Percentiles rank a stretch among this genome's conserved stretches.
phyloP scores from a whole-genome alignment of 768 basidiomycete genomes.

The Tylopilus subfusipes region DNA sequence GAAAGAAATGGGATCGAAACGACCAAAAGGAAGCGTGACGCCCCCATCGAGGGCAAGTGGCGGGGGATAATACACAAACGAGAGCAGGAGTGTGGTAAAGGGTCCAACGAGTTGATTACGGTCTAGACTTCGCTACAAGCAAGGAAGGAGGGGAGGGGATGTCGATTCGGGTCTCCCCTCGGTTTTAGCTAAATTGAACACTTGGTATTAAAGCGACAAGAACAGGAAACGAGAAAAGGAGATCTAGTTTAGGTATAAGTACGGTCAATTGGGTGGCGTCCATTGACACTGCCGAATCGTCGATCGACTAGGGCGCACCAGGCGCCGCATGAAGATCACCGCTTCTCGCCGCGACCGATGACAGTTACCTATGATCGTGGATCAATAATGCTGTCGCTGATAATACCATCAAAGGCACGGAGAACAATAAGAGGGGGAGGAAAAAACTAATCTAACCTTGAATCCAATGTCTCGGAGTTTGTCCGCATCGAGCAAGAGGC shows the following conservation, averaged over 20 bases:
- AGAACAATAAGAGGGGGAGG: not conserved
- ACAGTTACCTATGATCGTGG: slow-evolving; percentile 43
- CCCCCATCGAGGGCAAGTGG: not conserved
- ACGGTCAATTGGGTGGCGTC: slow-evolving; percentile 10
- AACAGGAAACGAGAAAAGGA: not conserved
- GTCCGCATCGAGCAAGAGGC: slow-evolving; percentile 79
- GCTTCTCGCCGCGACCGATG: slow-evolving; percentile 53
- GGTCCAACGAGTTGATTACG: not conserved
- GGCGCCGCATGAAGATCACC: not conserved
- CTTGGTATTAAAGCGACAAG: not conserved
- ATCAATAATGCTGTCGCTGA: slow-evolving; percentile 6
- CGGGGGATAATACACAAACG: not conserved
- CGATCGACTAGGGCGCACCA: not conserved
- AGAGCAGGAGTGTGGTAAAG: too few species aligned
- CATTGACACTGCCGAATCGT: not conserved
- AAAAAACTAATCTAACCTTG: slow-evolving; percentile 47
- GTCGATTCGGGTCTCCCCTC: not conserved
- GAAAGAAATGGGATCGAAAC: not conserved
- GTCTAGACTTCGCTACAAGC: not conserved
- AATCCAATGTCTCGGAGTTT: slow-evolving; percentile 86
- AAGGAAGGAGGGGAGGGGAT: too few species aligned
- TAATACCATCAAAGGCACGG: slow-evolving; percentile 5
- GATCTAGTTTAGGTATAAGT: not conserved
- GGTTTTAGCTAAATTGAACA: slow-evolving; percentile 15
- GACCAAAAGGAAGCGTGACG: too few species aligned